Conservation (phyloP, 108 stramenopile genomes). For the Epithemia pelagica region DNA sequence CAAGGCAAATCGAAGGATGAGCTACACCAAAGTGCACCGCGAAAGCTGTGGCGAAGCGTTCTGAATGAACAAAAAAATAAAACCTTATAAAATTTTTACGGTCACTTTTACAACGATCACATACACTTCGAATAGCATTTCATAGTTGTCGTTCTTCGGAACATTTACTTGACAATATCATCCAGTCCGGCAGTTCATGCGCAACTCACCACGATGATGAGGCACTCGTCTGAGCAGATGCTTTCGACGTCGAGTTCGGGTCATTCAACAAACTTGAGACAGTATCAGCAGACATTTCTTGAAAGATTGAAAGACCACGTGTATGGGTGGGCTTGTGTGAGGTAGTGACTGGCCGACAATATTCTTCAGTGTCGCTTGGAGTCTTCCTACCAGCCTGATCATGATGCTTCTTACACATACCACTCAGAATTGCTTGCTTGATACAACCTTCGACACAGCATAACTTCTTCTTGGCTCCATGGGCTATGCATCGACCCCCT, state of each 20-base stretch:
- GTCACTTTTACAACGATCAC: neutral
- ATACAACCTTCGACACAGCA: constrained; percentile 57
- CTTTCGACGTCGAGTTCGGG: neutral
- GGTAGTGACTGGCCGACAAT: neutral
- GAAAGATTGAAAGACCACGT: constrained; percentile 63
- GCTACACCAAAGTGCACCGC: too few species aligned
- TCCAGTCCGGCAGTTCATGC: neutral
- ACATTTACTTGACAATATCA: neutral
- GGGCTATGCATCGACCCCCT: constrained; percentile 81
- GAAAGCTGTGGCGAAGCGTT: too few species aligned
- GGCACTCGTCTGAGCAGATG: neutral
- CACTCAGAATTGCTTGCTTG: constrained; percentile 81
- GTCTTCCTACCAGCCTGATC: constrained; percentile 20
- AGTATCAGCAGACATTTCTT: constrained; percentile 47
- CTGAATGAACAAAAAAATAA: too few species aligned
- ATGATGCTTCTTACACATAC: constrained; percentile 88
- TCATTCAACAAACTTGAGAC: constrained; percentile 30
- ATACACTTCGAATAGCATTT: neutral
- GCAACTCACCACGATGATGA: neutral
- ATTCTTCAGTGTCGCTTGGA: neutral
- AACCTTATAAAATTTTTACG: neutral
- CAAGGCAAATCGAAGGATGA: too few species aligned
- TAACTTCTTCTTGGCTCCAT: constrained; percentile 83
- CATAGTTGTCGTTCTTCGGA: neutral
- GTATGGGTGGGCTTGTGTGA: constrained; percentile 27